These are phyloP conservation scores for Carex myosuroides DNA, from an alignment of 176 grass and related monocot genomes.

Conservation along the genomic window DNA sequence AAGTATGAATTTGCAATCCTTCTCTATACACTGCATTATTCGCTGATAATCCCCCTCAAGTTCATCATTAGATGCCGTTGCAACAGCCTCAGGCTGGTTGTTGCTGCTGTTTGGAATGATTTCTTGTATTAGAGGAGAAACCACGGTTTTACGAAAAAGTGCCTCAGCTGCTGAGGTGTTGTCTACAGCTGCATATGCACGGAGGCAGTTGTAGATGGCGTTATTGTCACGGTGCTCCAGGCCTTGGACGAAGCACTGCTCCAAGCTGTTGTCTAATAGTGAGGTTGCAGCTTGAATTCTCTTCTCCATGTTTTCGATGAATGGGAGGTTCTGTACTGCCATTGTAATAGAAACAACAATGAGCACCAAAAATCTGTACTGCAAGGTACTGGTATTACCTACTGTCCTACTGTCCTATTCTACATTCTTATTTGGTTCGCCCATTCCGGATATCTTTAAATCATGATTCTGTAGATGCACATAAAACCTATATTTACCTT, in stretches of 20 bases:
- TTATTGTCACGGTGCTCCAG: conserved; percentile 63
- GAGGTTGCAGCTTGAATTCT: conserved; percentile 73
- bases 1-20: conserved; percentile 96
- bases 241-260: conserved; percentile 76
- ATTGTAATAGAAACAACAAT: conserved; percentile 37
- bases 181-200: conserved; percentile 91
- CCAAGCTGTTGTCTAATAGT: conserved; percentile 79
- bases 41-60: conserved; percentile 72
- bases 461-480: neutral
- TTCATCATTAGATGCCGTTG: conserved; percentile 49
- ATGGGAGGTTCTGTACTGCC: conserved; percentile 99
- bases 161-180: conserved; percentile 91
- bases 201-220: conserved; percentile 92
- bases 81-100: conserved; percentile 45
- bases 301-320: conserved; percentile 99
- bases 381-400: neutral
- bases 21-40: conserved; percentile 71
- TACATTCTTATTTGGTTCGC: neutral
- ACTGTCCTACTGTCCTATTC: neutral
- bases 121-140: conserved; percentile 70
- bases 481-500: neutral
- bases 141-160: conserved; percentile 70
- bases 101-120: conserved; percentile 46
- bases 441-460: neutral
- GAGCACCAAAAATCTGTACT: conserved; percentile 48